A percentile compares a stretch with the other conserved stretches of the same genome.
These are phyloP conservation scores for Skeletonema tropicum DNA, from an alignment of 108 stramenopile genomes.

Conservation along the genomic window DNA sequence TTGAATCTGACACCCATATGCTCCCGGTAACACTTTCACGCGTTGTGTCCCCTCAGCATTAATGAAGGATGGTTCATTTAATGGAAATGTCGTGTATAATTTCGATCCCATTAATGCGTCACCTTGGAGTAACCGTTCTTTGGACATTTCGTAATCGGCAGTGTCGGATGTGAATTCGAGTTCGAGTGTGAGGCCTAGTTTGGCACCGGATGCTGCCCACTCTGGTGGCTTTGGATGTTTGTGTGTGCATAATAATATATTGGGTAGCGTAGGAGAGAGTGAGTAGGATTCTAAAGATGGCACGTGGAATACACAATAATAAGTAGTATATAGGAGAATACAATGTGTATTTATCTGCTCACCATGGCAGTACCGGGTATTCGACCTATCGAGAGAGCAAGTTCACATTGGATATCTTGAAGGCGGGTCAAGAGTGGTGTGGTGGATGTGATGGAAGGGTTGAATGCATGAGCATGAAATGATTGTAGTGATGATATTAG, in stretches of 20 bases:
- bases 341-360: too few relatives aligned
- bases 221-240: conserved; percentile 9
- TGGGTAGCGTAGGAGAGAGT: too few relatives aligned
- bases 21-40: conserved; percentile 26
- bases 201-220: conserved; percentile 50
- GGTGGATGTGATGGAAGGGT: neutral
- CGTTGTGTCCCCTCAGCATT: conserved; percentile 9
- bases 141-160: conserved; percentile 28
- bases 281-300: too few relatives aligned
- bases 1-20: conserved; percentile 29
- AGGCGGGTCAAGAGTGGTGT: conserved; percentile 1
- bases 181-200: conserved; percentile 33
- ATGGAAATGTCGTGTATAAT: conserved; percentile 13
- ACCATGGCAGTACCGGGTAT: conserved; percentile 37
- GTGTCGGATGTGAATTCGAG: conserved; percentile 28
- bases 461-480: neutral
- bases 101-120: neutral
- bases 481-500: too few relatives aligned
- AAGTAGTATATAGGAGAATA: too few relatives aligned
- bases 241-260: neutral
- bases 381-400: conserved; percentile 8
- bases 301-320: too few relatives aligned
- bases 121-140: conserved; percentile 24
- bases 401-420: conserved; percentile 3
- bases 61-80: conserved; percentile 41